phyloP scores from a whole-genome alignment of 2,329 filamentous ascomycete species.

The Microdochium paspali region DNA sequence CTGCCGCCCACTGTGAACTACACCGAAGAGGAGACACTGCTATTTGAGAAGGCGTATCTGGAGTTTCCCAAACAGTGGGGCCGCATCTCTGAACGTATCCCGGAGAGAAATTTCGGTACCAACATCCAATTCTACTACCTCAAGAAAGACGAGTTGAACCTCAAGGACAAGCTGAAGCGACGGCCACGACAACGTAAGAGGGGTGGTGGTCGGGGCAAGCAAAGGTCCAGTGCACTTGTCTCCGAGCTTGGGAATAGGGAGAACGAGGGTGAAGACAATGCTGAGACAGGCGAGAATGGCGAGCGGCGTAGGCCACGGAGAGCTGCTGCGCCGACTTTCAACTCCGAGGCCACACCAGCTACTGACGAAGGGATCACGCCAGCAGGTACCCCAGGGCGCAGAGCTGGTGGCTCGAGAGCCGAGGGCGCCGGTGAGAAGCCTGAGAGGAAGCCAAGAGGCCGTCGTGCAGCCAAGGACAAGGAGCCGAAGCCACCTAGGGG shows the following conservation, averaged over 20 bases:
- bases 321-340: slow-evolving; percentile 63
- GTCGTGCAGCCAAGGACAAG: slow-evolving; percentile 27
- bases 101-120: slow-evolving; percentile 62
- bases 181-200: slow-evolving; percentile 51
- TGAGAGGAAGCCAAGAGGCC: slow-evolving; percentile 30
- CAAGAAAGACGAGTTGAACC: slow-evolving; percentile 64
- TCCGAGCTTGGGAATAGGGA: slow-evolving; percentile 56
- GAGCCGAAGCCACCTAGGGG: slow-evolving; percentile 27
- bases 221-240: slow-evolving; percentile 54
- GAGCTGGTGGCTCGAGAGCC: slow-evolving; percentile 33
- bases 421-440: slow-evolving; percentile 34
- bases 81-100: slow-evolving; percentile 59
- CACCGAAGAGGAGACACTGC: slow-evolving; percentile 56
- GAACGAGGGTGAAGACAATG: slow-evolving; percentile 43
- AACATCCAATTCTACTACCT: slow-evolving; percentile 84
- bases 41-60: slow-evolving; percentile 66
- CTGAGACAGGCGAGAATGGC: slow-evolving; percentile 48
- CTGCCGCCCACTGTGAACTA: slow-evolving; percentile 68
- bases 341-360: slow-evolving; percentile 47
- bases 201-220: slow-evolving; percentile 41
- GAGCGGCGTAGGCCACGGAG: slow-evolving; percentile 52
- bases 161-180: slow-evolving; percentile 67
- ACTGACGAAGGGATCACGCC: slow-evolving; percentile 52
- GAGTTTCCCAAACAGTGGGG: slow-evolving; percentile 78
- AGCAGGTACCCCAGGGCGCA: slow-evolving; percentile 46